Conservation (phyloP, 2,329 filamentous ascomycete genomes). For the Phialocephala sp. region DNA sequence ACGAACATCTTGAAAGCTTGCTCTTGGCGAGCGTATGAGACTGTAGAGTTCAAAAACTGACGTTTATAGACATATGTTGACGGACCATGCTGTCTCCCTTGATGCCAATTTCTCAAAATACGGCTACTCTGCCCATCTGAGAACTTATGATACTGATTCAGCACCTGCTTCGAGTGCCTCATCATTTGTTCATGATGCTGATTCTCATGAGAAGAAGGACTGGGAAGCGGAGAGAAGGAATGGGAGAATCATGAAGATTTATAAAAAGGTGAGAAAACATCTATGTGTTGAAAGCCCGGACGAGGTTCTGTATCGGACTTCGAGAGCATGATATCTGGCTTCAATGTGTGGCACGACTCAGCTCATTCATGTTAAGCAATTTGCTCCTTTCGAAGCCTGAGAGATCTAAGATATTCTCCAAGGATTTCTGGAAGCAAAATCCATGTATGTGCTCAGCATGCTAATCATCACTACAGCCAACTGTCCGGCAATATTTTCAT, state of each 20-base stretch:
- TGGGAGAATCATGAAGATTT: conserved; percentile 58
- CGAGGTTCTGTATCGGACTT: too few relatives aligned
- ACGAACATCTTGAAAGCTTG: not conserved
- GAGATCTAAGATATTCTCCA: too few relatives aligned
- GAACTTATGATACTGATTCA: conserved; percentile 50
- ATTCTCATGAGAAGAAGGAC: conserved; percentile 45
- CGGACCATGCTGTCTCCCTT: conserved; percentile 58
- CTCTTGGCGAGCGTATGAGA: not conserved
- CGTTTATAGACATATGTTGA: conserved; percentile 46
- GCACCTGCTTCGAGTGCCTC: conserved; percentile 32
- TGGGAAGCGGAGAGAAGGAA: conserved; percentile 45
- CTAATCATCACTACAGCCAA: conserved; percentile 47
- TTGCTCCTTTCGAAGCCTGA: too few relatives aligned
- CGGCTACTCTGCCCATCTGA: conserved; percentile 64
- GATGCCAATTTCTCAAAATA: conserved; percentile 68
- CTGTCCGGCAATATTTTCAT: conserved; percentile 70
- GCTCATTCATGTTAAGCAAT: too few relatives aligned
- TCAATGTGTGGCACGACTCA: too few relatives aligned
- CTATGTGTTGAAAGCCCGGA: not conserved
- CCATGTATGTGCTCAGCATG: not conserved
- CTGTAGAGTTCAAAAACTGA: not conserved
- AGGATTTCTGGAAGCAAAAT: too few relatives aligned
- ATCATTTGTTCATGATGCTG: conserved; percentile 34
- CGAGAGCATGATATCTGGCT: too few relatives aligned
- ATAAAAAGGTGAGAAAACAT: conserved; percentile 49